phyloP scores from a whole-genome alignment of 805 yeast species.

The Candida boidinii region DNA sequence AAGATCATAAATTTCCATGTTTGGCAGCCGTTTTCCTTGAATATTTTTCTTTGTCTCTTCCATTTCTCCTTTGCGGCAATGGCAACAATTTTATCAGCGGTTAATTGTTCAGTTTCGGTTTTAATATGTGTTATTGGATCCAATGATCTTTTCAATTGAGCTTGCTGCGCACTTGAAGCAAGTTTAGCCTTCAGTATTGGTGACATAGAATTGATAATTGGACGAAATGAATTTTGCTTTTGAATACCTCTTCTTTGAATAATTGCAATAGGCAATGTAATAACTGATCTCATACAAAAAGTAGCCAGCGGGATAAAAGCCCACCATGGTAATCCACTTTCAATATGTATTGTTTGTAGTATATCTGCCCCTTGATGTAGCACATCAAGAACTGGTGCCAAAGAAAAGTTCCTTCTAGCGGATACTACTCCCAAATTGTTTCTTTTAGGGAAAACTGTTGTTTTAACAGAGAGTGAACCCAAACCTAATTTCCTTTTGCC shows the following conservation, averaged over 20 bases:
- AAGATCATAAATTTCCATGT: conserved; percentile 70
- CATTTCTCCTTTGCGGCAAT: conserved; percentile 72
- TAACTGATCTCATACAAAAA: conserved; percentile 47
- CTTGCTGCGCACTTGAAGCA: conserved; percentile 36
- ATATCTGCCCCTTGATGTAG: conserved; percentile 19
- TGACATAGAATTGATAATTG: conserved; percentile 62
- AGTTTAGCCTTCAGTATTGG: conserved; percentile 61
- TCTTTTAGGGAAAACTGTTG: no score
- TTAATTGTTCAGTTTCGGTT: conserved; percentile 32
- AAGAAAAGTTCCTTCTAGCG: conserved; percentile 13
- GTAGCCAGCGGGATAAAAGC: conserved; percentile 69
- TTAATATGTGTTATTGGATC: conserved; percentile 15
- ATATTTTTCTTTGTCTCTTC: conserved; percentile 64
- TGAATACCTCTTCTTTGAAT: conserved; percentile 60
- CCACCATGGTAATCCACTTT: conserved; percentile 76
- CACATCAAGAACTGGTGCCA: conserved; percentile 13
- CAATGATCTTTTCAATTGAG: conserved; percentile 19
- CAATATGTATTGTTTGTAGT: conserved; percentile 40
- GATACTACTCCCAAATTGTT: no score
- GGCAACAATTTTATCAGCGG: conserved; percentile 71
- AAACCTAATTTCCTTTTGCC: no score
- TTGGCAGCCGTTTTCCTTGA: conserved; percentile 59
- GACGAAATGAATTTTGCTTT: conserved; percentile 63
- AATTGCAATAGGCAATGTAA: conserved; percentile 76
- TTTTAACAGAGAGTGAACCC: no score